Evolutionary conservation across 148 eudicot species (phyloP).

Genomic region (Gaultheria prostrata): DNA sequence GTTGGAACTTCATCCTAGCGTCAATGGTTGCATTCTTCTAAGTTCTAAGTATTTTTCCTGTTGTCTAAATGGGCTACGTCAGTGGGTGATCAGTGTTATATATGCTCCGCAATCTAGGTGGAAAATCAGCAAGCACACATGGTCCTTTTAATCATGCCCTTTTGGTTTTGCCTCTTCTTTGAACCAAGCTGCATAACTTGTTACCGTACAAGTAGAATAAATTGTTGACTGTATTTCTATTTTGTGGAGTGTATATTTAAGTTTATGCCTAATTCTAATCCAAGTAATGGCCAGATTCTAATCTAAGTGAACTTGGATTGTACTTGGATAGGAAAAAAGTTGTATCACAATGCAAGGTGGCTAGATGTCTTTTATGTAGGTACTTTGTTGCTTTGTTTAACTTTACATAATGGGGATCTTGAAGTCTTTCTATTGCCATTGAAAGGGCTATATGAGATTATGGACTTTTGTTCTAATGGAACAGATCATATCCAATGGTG

Average conservation of each 20-base stretch:
- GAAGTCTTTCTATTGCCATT: neutral
- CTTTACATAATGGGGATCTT: neutral
- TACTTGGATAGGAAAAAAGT: neutral
- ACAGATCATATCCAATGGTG: neutral
- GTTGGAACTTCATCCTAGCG: neutral
- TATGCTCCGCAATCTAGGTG: neutral
- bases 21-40: neutral
- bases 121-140: neutral
- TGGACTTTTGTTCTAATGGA: neutral
- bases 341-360: neutral
- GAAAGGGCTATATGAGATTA: neutral
- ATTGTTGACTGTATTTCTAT: too few species aligned
- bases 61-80: slow-evolving; percentile 4
- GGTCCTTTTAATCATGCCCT: neutral
- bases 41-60: neutral
- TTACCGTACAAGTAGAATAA: neutral
- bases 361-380: neutral
- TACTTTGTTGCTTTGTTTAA: neutral
- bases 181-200: neutral
- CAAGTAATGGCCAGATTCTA: neutral
- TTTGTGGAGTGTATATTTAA: too few species aligned
- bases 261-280: too few species aligned
- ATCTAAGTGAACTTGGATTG: neutral
- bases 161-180: neutral
- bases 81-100: neutral